Conservation (phyloP, 2,329 filamentous ascomycete genomes). For the Penicillium sp. region DNA sequence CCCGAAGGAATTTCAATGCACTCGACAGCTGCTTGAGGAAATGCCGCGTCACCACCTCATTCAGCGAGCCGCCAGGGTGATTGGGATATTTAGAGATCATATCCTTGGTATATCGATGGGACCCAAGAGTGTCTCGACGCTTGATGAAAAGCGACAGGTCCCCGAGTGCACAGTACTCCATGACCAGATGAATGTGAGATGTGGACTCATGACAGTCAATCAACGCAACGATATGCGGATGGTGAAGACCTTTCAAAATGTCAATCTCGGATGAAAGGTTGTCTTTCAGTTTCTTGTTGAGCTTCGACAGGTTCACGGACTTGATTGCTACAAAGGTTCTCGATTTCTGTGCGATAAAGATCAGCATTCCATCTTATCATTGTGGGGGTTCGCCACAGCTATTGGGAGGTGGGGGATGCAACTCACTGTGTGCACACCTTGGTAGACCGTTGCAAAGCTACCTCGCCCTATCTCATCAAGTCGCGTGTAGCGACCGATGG, state of each 20-base stretch:
- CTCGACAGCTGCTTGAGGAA: slow-evolving; percentile 94
- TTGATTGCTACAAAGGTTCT: slow-evolving; percentile 91
- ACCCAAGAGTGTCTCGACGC: slow-evolving; percentile 78
- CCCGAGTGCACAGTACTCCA: slow-evolving; percentile 97
- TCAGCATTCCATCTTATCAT: slow-evolving; percentile 11
- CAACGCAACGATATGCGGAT: slow-evolving; percentile 94
- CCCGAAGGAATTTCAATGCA: slow-evolving; percentile 83
- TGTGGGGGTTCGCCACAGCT: no score
- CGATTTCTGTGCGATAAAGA: slow-evolving; percentile 60
- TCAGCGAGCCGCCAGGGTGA: slow-evolving; percentile 76
- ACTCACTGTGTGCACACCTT: slow-evolving; percentile 79
- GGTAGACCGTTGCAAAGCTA: slow-evolving; percentile 95
- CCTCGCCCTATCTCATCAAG: slow-evolving; percentile 93
- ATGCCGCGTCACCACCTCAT: slow-evolving; percentile 95
- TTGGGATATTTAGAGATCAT: slow-evolving; percentile 95
- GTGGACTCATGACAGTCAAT: slow-evolving; percentile 89
- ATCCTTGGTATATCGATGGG: slow-evolving; percentile 78
- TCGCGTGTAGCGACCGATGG: slow-evolving; percentile 76
- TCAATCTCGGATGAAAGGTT: slow-evolving; percentile 95
- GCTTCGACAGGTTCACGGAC: slow-evolving; percentile 83
- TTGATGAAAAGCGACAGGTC: slow-evolving; percentile 96
- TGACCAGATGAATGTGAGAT: slow-evolving; percentile 91
- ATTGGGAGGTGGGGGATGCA: not conserved
- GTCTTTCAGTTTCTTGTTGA: slow-evolving; percentile 95
- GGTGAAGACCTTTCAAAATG: slow-evolving; percentile 88